These are phyloP conservation scores for Acephala macrosclerotiorum DNA, from an alignment of 2,329 filamentous ascomycete genomes.

Conservation along the genomic window DNA sequence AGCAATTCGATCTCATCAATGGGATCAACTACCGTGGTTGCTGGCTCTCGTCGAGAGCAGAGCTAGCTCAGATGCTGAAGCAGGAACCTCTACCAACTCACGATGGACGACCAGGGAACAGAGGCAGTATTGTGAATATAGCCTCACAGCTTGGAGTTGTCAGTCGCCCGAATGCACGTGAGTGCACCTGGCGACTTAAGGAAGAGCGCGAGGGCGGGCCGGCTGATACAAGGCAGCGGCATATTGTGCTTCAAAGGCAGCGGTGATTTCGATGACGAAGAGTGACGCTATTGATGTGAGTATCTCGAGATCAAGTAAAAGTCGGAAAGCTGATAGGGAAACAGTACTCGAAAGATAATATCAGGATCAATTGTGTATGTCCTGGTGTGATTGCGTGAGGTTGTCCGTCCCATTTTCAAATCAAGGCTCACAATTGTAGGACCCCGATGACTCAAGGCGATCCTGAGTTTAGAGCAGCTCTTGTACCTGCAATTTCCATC, in stretches of 20 bases:
- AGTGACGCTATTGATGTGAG: conserved; percentile 56
- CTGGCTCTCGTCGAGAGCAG: conserved; percentile 53
- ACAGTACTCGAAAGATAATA: conserved; percentile 53
- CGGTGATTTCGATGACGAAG: conserved; percentile 54
- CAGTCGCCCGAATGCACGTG: conserved; percentile 50
- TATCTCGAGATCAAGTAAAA: not conserved
- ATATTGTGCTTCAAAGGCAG: conserved; percentile 55
- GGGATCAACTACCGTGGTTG: conserved; percentile 52
- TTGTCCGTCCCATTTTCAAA: not conserved
- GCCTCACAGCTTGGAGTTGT: conserved; percentile 53
- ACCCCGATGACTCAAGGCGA: conserved; percentile 52
- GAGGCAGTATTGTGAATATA: conserved; percentile 55
- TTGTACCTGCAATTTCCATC: conserved; percentile 45
- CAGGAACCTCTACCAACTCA: conserved; percentile 53
- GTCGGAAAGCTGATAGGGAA: not conserved
- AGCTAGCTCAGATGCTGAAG: conserved; percentile 51
- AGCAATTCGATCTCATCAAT: conserved; percentile 53
- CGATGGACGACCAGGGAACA: conserved; percentile 50
- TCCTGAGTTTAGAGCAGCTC: conserved; percentile 36
- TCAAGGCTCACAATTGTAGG: conserved; percentile 27
- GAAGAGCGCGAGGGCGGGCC: not conserved
- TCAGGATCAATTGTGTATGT: conserved; percentile 55
- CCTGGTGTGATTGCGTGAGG: conserved; percentile 53
- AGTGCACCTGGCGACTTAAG: conserved; percentile 28
- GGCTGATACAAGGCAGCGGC: conserved; percentile 43